A percentile compares a stretch with the other conserved stretches of the same genome.
Conservation (phyloP, 2,329 filamentous ascomycete species). For the Thermothelomyces thermophilus region DNA sequence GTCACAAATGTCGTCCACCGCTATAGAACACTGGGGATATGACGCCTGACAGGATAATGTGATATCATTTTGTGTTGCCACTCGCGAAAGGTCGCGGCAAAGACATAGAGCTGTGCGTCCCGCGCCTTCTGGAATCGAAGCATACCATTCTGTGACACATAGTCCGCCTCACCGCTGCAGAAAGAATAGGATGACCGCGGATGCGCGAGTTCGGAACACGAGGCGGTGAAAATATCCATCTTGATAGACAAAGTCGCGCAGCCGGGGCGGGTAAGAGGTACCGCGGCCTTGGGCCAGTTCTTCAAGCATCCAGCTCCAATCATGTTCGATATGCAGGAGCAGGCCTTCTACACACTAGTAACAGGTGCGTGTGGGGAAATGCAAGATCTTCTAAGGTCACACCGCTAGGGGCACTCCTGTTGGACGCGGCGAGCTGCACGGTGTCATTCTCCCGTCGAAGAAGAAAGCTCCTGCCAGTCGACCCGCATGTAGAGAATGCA, state of each 20-base stretch:
- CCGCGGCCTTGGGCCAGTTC: slow-evolving; percentile 12
- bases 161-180: slow-evolving; percentile 14
- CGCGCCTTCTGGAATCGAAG: neutral
- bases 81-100: too few species aligned
- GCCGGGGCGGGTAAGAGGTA: too few species aligned
- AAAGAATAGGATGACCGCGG: neutral
- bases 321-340: slow-evolving; percentile 7
- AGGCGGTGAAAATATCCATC: slow-evolving; percentile 15
- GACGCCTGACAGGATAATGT: neutral
- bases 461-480: too few species aligned
- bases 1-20: neutral
- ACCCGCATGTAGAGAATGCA: too few species aligned
- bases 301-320: slow-evolving; percentile 15
- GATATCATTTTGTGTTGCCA: slow-evolving; percentile 3
- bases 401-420: slow-evolving; percentile 11
- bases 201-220: neutral
- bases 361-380: slow-evolving; percentile 8
- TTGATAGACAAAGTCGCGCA: neutral
- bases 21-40: neutral
- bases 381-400: slow-evolving; percentile 14
- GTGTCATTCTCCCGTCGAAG: neutral
- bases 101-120: neutral
- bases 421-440: neutral
- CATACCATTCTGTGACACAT: neutral
- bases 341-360: neutral